A percentile compares a stretch with the other conserved stretches of the same genome.
These are phyloP conservation scores for Geosmithia flava DNA, from an alignment of 2,329 filamentous ascomycete genomes.

Conservation along the genomic window DNA sequence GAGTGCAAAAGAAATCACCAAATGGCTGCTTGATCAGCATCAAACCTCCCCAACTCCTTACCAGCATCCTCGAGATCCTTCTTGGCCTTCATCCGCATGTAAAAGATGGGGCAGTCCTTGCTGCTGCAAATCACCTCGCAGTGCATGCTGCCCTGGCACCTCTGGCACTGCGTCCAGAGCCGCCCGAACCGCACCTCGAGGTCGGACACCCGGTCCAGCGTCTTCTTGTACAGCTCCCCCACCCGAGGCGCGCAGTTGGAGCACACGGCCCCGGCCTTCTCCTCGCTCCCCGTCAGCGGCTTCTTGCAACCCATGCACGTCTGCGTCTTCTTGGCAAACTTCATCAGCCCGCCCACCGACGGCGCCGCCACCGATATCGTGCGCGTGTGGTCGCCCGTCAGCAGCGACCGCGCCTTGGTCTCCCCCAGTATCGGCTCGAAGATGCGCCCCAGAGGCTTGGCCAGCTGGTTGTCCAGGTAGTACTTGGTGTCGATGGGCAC, in stretches of 20 bases:
- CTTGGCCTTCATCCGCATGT: slow-evolving; percentile 99
- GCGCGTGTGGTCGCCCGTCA: slow-evolving; percentile 91
- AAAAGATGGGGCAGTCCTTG: slow-evolving; percentile 97
- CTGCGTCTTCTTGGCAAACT: slow-evolving; percentile 93
- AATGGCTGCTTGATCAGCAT: slow-evolving; percentile 64
- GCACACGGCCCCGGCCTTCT: slow-evolving; percentile 79
- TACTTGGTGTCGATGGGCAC: slow-evolving; percentile 97
- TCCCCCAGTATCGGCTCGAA: slow-evolving; percentile 97
- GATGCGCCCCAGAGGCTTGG: slow-evolving; percentile 86
- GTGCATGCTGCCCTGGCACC: slow-evolving; percentile 96
- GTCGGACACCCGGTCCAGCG: slow-evolving; percentile 76
- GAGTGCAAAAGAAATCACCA: slow-evolving; percentile 23
- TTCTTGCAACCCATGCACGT: slow-evolving; percentile 99
- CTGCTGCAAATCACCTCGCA: slow-evolving; percentile 96
- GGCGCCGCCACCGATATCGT: slow-evolving; percentile 87
- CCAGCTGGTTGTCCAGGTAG: slow-evolving; percentile 95
- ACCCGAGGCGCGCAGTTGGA: slow-evolving; percentile 72
- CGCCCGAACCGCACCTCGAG: slow-evolving; percentile 86
- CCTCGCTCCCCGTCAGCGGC: slow-evolving; percentile 67
- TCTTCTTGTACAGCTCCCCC: slow-evolving; percentile 88
- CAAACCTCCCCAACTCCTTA: slow-evolving; percentile 81
- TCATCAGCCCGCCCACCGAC: slow-evolving; percentile 89
- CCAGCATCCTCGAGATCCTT: slow-evolving; percentile 95
- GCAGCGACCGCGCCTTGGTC: slow-evolving; percentile 73
- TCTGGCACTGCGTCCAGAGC: slow-evolving; percentile 95